Evolutionary conservation across 306 rosid species (phyloP).

Genomic region (Cucurbita pepo): DNA sequence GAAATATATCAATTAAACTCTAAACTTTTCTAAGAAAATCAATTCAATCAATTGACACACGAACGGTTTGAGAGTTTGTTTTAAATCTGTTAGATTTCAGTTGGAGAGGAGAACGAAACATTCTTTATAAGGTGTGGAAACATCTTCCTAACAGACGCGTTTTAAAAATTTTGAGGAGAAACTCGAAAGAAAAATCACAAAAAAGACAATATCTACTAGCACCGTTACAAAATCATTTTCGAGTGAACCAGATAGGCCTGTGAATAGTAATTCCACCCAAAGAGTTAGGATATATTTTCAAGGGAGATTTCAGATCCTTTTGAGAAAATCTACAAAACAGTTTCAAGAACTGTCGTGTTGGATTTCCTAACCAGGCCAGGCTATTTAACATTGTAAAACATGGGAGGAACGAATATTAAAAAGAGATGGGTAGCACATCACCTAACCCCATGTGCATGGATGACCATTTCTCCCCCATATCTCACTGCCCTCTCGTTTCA

Average conservation of each 20-base stretch:
- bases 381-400: not conserved
- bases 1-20: no score
- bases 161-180: no score
- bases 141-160: no score
- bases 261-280: not conserved
- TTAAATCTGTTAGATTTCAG: no score
- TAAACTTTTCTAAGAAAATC: no score
- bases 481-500: not conserved
- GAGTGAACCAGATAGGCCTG: not conserved
- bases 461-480: slow-evolving; percentile 2
- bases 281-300: not conserved
- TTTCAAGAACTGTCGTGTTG: not conserved
- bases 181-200: no score
- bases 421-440: not conserved
- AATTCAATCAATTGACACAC: no score
- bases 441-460: slow-evolving; percentile 32
- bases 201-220: no score
- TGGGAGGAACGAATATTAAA: not conserved
- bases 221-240: no score
- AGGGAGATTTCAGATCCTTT: not conserved
- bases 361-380: not conserved
- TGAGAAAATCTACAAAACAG: not conserved
- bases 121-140: no score
- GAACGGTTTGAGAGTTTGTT: no score
- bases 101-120: no score